These are phyloP conservation scores for Tilletia setariae DNA, from an alignment of 1,284 basidiomycete species.

Conservation along the genomic window DNA sequence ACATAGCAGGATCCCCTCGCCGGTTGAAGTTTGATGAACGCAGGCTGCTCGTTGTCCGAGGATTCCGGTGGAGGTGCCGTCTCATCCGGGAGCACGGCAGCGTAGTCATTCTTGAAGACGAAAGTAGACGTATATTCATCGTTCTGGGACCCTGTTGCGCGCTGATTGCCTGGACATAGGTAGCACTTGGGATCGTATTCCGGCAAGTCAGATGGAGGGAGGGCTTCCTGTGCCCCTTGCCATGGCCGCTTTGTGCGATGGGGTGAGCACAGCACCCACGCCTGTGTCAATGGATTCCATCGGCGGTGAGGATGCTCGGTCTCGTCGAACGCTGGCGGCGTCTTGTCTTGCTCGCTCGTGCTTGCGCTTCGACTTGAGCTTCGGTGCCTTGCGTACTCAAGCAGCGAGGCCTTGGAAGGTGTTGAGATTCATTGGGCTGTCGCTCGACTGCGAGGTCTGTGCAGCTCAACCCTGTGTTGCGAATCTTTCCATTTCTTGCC, in stretches of 20 bases:
- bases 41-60: constrained; percentile 59
- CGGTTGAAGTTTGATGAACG: constrained; percentile 47
- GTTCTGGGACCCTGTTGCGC: constrained; percentile 70
- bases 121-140: constrained; percentile 69
- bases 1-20: constrained; percentile 79
- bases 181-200: constrained; percentile 77
- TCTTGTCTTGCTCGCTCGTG: too few species aligned
- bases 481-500: too few species aligned
- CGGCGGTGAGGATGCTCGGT: constrained; percentile 49
- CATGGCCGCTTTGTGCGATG: constrained; percentile 53
- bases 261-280: constrained; percentile 52
- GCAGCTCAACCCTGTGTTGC: too few species aligned
- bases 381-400: too few species aligned
- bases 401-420: too few species aligned
- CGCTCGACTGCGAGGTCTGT: too few species aligned
- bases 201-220: constrained; percentile 55
- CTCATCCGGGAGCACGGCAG: constrained; percentile 67
- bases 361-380: too few species aligned
- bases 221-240: constrained; percentile 50
- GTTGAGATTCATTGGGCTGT: too few species aligned
- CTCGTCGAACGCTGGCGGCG: constrained; percentile 34
- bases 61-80: constrained; percentile 29
- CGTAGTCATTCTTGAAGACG: too few species aligned
- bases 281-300: constrained; percentile 47
- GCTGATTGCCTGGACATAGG: constrained; percentile 81